Evolutionary conservation across 177 flowering plant genomes (phyloP).

Genomic region (Vitis hybrid): DNA sequence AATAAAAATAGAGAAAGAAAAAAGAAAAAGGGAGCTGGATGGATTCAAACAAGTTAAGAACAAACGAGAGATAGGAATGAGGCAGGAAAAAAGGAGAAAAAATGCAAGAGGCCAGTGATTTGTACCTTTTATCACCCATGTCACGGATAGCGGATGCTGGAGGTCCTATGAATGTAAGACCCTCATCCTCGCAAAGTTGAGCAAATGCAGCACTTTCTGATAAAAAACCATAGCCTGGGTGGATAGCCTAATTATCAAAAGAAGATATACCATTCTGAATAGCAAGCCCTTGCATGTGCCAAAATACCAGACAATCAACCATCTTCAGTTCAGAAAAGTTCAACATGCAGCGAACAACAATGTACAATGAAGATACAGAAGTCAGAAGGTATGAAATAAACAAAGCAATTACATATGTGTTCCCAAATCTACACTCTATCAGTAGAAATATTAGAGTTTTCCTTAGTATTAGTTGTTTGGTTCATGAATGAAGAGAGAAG

Average conservation of each 20-base stretch:
- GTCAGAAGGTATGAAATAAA: background rate
- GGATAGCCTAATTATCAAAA: constrained; percentile 78
- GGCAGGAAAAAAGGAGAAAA: background rate
- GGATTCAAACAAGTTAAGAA: no score
- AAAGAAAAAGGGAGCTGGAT: no score
- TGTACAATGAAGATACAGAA: background rate
- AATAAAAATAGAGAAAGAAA: no score
- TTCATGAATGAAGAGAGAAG: no score
- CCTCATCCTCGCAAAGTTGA: constrained; percentile 83
- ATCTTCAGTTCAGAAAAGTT: constrained; percentile 2
- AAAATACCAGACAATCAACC: constrained; percentile 6
- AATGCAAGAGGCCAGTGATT: constrained; percentile 3
- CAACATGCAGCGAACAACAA: background rate
- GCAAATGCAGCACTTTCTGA: constrained; percentile 97
- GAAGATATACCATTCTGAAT: constrained; percentile 29
- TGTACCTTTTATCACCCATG: constrained; percentile 99
- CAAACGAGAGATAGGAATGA: no score
- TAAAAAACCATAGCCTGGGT: constrained; percentile 97
- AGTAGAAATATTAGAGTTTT: no score
- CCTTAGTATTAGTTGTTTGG: no score
- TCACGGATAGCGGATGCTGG: constrained; percentile 95
- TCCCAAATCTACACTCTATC: background rate
- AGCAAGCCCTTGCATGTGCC: constrained; percentile 12
- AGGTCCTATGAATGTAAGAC: constrained; percentile 88
- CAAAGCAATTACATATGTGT: background rate